Evolutionary conservation across 768 basidiomycete genomes (phyloP), one percentile per base, ranked within the genome.

Genomic region (Amylocystis lapponica): DNA sequence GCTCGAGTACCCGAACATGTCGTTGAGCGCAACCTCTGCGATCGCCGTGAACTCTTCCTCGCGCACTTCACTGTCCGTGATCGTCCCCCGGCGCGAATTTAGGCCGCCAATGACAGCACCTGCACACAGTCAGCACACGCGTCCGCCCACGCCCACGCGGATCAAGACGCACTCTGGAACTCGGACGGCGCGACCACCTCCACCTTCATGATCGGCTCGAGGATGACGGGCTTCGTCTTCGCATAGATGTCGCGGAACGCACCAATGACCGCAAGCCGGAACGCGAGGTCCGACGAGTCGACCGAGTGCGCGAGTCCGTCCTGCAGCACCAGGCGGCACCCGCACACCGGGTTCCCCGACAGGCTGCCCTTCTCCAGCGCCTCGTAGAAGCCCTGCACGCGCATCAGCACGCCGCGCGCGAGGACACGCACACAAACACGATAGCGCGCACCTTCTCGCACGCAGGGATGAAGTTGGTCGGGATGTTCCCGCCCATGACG

Each of bases 141-240:
- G n/a, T n/a, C n/a, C n/a, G n/a, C n/a, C n/a, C n/a, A n/a, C n/a
- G n/a, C n/a, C n/a, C n/a, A n/a, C 13, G 39, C 17, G 10, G 40
- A 21, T 5, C 30, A 21, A 6, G 12, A 68, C 71, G 39, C 60
- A 75, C 86, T 86, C 63, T 99, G 96, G 76, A 98, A 99, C 60
- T 99, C 96, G 11, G 79, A 73, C 2, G 96, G 96, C 1, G 95
- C 94, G 29, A 97, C 84, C 21, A 98, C 90, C 57, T 99, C 95
- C 27, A 99, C 95, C 13, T 79, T 88, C 95, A 99, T 99, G 66
- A 98, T 85, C n/a, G 95, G 95, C 61, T 99, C 95, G 30, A 99
- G 68, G 43, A 99, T 84, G 40, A 90, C 82, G 0, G 90, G 82
- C 39, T 70, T 71, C 34, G 89, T 83, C 50, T 75, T 75, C 50